Evolutionary conservation across 345 rosid genomes (phyloP), one percentile per base, ranked within the genome.

Genomic region (Leavenworthia alabamica): DNA sequence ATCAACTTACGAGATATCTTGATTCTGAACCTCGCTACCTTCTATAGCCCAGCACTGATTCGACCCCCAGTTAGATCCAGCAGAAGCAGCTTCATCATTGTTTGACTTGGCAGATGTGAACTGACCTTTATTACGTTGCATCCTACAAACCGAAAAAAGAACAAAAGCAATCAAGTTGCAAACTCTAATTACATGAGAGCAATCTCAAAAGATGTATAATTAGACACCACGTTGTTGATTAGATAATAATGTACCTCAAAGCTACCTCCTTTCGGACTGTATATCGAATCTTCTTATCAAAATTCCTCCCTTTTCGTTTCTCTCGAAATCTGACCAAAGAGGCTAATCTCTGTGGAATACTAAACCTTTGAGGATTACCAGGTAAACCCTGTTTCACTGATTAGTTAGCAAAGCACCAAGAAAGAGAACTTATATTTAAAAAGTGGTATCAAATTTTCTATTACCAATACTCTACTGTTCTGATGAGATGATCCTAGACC

Each of bases 201-300:
- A 68, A 64, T 62, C 43, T 20, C 33, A 19, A 49, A 32, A 47
- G 37, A 13, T 29, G 26, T 17, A 24, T 35, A 48, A 31, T 7
- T 31, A 42, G 35, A 41, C 40, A 41, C 46, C 46, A 64, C 40
- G 39, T 46, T 31, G 52, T 51, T 36, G 15, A 45, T 31, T 32
- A 60, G 15, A 40, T 26, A 48, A 31, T 26, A 14, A 9, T 17
- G 39, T 83, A 80, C 88, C 88, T 75, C 49, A 83, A 79, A 62
- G 85, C 88, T 14, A 79, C 88, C 71, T 83, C 88, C 73, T 83
- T 80, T 33, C 88, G 82, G 42, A 83, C 82, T 7, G 88, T 77
- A 43, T 81, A 83, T n/a, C 83, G 73, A 64, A 81, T 81, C 75
- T 81, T 83, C 81, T 83, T 83, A 52, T 81, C 88, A 60, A 83